Base-by-base conservation (phyloP, 441 rosid species). In the Breynia disticha region DNA sequence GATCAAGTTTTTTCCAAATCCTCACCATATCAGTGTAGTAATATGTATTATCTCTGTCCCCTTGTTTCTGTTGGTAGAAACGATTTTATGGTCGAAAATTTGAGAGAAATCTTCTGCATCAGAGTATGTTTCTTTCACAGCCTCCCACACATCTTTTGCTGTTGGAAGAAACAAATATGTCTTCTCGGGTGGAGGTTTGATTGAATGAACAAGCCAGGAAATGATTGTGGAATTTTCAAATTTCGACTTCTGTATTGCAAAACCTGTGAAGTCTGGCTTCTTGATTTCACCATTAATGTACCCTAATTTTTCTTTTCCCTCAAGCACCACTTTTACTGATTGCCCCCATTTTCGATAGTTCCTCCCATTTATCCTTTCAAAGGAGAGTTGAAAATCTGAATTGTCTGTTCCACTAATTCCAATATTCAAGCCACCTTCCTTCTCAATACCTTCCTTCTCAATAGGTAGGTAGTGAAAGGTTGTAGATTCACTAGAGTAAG, bases 71-170 rank as follows among this genome's bases (percentile, higher is more conserved):
- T 19, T 37, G 18, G 46, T 48, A 52, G 2, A 64, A 3, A 15
- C 13, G 10, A 0, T 22, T 3, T 61, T 56, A 0, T 50, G 3
- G 21, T 61, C 45, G 24, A 67, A 61, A 11, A 64, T 18, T 19
- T 57, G 44, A 1, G 55, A 57, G 3, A 16, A 58, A 22, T 64
- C 52, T 19, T 65, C 52, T 0, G 35, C 13, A 16, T 53, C 32
- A 2, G 19, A 65, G 18, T 48, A 54, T 0, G 39, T 59, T 4
- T 48, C 60, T 11, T 21, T 1, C 9, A 48, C 16, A 1, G 39
- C 28, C 0, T 28, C 47, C 56, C 46, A 28, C 0, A 49, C 55
- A 4, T 49, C 46, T 35, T 55, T 55, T 3, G 48, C 16, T 0
- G 24, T 46, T 3, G 43, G 16, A 1, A 53, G 44, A 41, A 39